phyloP scores from a whole-genome alignment of 2,329 filamentous ascomycete species.

The Whalleya microplaca region DNA sequence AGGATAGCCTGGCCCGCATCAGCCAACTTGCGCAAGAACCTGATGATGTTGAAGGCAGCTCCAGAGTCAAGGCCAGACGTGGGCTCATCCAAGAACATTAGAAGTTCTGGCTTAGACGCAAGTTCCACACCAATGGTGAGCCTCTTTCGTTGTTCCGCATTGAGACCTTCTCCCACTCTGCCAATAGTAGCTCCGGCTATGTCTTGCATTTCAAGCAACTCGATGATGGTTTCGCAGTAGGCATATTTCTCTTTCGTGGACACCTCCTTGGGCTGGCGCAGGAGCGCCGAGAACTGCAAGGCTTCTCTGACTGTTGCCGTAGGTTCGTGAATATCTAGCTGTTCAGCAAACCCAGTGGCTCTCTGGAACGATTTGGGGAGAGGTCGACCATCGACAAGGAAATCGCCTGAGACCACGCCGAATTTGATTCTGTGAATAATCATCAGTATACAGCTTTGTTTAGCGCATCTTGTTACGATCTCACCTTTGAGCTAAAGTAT shows the following conservation, averaged over 20 bases:
- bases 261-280: slow-evolving; percentile 63
- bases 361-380: slow-evolving; percentile 78
- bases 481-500: slow-evolving; percentile 58
- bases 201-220: slow-evolving; percentile 68
- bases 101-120: slow-evolving; percentile 59
- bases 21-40: slow-evolving; percentile 64
- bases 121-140: slow-evolving; percentile 61
- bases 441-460: slow-evolving; percentile 68
- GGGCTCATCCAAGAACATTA: slow-evolving; percentile 68
- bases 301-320: slow-evolving; percentile 70
- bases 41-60: slow-evolving; percentile 63
- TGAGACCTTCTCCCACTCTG: slow-evolving; percentile 59
- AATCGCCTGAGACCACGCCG: slow-evolving; percentile 76
- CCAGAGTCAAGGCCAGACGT: slow-evolving; percentile 62
- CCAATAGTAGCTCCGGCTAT: slow-evolving; percentile 70
- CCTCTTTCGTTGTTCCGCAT: slow-evolving; percentile 61
- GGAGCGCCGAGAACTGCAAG: slow-evolving; percentile 65
- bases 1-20: slow-evolving; percentile 62
- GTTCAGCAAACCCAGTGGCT: slow-evolving; percentile 71
- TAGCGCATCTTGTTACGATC: slow-evolving; percentile 43
- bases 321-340: slow-evolving; percentile 69
- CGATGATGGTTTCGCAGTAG: slow-evolving; percentile 71
- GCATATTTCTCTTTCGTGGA: slow-evolving; percentile 65
- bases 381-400: slow-evolving; percentile 75
- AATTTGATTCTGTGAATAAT: slow-evolving; percentile 66